Percentiles rank a stretch among this genome's conserved stretches.
Evolutionary conservation across 495 filamentous ascomycete genomes (phyloP).

Genomic region (Aspergillus asperescens): DNA sequence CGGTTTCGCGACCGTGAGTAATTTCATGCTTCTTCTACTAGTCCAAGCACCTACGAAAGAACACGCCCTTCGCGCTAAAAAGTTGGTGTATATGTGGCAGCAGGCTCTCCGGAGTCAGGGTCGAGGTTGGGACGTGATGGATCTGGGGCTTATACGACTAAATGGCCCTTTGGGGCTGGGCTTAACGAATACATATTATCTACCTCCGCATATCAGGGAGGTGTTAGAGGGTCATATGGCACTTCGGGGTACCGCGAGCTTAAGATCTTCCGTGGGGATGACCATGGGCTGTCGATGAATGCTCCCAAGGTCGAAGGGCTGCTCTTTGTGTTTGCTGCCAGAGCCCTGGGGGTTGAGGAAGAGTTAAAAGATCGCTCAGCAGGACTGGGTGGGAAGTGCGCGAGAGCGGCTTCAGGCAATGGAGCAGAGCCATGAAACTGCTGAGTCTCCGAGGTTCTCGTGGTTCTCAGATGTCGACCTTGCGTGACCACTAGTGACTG

Average conservation of each 20-base stretch:
- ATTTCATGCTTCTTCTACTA: conserved; percentile 32
- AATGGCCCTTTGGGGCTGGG: conserved; percentile 30
- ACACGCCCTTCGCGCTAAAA: conserved; percentile 27
- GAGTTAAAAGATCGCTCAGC: conserved; percentile 17
- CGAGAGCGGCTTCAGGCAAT: conserved; percentile 30
- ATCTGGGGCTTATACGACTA: conserved; percentile 29
- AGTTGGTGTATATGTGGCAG: conserved; percentile 32
- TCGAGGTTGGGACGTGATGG: conserved; percentile 28
- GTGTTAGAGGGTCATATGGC: not conserved
- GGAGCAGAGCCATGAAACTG: conserved; percentile 22
- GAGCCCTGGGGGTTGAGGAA: conserved; percentile 24
- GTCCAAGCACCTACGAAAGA: conserved; percentile 32
- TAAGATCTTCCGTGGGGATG: conserved; percentile 38
- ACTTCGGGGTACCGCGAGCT: conserved; percentile 25
- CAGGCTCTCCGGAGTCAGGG: conserved; percentile 30
- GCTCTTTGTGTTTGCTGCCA: conserved; percentile 33
- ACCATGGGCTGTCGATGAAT: conserved; percentile 38
- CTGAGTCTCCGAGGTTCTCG: too few species aligned
- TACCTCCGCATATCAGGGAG: conserved; percentile 28
- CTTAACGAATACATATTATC: conserved; percentile 22
- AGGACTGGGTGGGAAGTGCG: conserved; percentile 24
- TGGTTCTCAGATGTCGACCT: too few species aligned
- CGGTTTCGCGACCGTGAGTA: conserved; percentile 35
- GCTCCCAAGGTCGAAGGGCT: conserved; percentile 28
- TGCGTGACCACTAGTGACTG: too few species aligned